Evolutionary conservation across 176 grass and related monocot genomes (phyloP), one percentile per base, ranked within the genome.

Genomic region (Cenchrus fungigraminus): DNA sequence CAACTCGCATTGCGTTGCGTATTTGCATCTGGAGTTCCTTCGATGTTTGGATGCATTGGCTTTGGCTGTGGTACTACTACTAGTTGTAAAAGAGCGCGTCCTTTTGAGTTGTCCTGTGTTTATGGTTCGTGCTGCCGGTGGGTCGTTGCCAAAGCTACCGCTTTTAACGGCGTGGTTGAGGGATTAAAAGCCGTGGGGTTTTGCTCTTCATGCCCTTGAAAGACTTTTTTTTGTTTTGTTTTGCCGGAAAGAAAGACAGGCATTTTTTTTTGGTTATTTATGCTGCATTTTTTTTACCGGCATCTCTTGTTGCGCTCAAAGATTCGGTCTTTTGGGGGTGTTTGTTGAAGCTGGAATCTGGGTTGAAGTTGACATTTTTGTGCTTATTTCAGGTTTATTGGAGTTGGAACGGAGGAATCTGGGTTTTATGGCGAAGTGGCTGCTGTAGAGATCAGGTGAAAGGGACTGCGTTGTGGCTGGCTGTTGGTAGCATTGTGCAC

Each of bases 391-490:
- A 84, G 89, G 76, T 76, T 70, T 5, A 10, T 55, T 28, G 80
- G 69, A 84, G 60, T 15, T 84, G 19, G 76, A 70, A 9, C 4
- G 17, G 15, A 45, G 6, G 25, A 81, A 81, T 81, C 64, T 34
- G 55, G 74, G n/a, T 34, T 47, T 47, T 32, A 28, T 60, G 59
- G 4, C 60, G 9, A 10, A 77, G 22, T 25, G 47, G 16, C n/a
- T 82, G 69, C 51, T 68, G 65, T 65, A 44, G n/a, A 84, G 80
- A 91, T 84, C 70, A 84, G 62, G 31, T 91, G 85, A 87, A 87
- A 87, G 81, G 76, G 76, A 80, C 85, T 80, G 76, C 42, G 70
- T 15, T 71, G 31, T 62, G 80, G 54, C 69, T 14, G n/a, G 69
- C 31, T 75, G 79, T 14, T 4, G 58, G 60, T 69, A 69, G 45